A percentile compares a stretch with the other conserved stretches of the same genome.
Evolutionary conservation across 2,329 filamentous ascomycete genomes (phyloP).

Genomic region (Karstenula rhodostoma): DNA sequence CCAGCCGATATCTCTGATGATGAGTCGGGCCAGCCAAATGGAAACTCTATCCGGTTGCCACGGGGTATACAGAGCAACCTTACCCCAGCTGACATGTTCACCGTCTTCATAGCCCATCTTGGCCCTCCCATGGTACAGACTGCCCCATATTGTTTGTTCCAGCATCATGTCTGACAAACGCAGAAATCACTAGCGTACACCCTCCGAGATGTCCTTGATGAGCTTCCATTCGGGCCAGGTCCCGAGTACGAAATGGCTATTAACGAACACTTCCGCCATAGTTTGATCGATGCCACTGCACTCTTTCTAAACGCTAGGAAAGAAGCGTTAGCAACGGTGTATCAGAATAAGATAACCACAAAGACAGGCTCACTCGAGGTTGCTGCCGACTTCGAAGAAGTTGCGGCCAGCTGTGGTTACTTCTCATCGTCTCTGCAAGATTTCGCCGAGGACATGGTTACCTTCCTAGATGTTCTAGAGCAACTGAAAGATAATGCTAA

Average conservation of each 20-base stretch:
- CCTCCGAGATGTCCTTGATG: conserved; percentile 84
- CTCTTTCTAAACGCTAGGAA: conserved; percentile 80
- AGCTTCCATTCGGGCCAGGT: conserved; percentile 79
- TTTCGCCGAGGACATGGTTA: conserved; percentile 88
- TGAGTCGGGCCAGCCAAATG: conserved; percentile 27
- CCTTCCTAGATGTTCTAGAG: conserved; percentile 83
- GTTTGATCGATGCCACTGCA: conserved; percentile 79
- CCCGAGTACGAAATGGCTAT: conserved; percentile 74
- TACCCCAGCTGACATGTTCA: conserved; percentile 84
- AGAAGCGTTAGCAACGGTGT: conserved; percentile 79
- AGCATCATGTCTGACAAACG: conserved; percentile 28
- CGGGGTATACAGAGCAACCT: conserved; percentile 40
- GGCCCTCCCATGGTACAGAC: conserved; percentile 80
- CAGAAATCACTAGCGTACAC: conserved; percentile 91
- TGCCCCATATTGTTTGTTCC: neutral
- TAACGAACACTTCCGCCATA: conserved; percentile 81
- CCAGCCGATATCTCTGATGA: conserved; percentile 44
- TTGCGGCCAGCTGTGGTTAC: conserved; percentile 95
- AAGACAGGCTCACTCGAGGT: conserved; percentile 74
- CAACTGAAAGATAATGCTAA: conserved; percentile 79
- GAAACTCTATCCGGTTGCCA: conserved; percentile 31
- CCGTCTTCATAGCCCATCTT: conserved; percentile 85
- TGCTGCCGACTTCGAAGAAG: conserved; percentile 94
- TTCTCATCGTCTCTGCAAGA: conserved; percentile 92
- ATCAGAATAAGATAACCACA: conserved; percentile 78